Evolutionary conservation across 2,329 filamentous ascomycete genomes (phyloP).

Genomic region (Ceratocystis ficicola): DNA sequence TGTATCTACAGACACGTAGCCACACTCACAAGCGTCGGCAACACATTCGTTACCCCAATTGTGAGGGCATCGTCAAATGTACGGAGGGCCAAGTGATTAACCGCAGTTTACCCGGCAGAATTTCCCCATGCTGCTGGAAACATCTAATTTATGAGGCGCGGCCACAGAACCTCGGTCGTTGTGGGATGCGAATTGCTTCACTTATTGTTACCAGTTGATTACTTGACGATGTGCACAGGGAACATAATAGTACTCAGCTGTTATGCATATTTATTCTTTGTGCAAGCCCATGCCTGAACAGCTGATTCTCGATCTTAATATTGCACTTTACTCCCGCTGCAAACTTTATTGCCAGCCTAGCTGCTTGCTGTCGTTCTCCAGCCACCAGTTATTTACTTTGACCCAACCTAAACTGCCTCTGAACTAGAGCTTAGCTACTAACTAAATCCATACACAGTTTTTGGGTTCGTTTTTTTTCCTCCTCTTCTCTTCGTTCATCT

Average conservation of each 20-base stretch:
- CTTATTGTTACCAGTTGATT: no score
- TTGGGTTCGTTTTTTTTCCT: neutral
- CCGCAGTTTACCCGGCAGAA: neutral
- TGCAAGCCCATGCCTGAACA: neutral
- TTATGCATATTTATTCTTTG: conserved; percentile 6
- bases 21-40: neutral
- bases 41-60: neutral
- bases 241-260: neutral
- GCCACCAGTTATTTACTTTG: conserved; percentile 4
- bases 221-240: neutral
- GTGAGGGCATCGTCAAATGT: neutral
- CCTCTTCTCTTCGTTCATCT: neutral
- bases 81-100: neutral
- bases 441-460: neutral
- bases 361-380: neutral
- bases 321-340: neutral
- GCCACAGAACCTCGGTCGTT: neutral
- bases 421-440: conserved; percentile 3
- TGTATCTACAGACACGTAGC: neutral
- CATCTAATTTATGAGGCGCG: neutral
- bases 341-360: neutral
- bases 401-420: neutral
- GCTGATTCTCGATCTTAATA: neutral
- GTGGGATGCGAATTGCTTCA: neutral
- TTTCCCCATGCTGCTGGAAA: neutral